Evolutionary conservation across 2,329 filamentous ascomycete species (phyloP).

Genomic region (Monosporascus sp.): DNA sequence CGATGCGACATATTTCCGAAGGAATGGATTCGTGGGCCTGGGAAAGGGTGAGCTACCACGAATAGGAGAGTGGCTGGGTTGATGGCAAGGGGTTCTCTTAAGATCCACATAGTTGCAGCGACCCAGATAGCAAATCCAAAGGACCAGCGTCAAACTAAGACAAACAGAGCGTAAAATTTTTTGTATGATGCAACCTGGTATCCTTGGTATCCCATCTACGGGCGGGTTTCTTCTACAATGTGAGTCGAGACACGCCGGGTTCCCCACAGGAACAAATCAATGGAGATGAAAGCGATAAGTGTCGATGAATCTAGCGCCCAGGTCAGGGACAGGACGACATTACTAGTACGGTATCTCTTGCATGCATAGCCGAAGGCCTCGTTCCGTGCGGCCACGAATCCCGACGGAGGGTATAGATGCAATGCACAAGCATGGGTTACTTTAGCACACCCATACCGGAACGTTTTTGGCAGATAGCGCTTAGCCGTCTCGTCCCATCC

Average conservation of each 20-base stretch:
- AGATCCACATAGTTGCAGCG: neutral
- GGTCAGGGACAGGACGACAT: conserved; percentile 1
- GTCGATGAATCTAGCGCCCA: neutral
- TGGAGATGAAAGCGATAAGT: neutral
- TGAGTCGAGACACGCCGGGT: neutral
- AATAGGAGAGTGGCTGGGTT: neutral
- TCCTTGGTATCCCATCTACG: neutral
- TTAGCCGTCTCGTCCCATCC: no score
- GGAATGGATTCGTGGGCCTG: neutral
- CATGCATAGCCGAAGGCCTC: conserved; percentile 28
- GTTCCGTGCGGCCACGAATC: conserved; percentile 27
- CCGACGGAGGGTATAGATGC: conserved; percentile 24
- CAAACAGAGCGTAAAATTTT: no score
- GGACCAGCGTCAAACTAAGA: neutral
- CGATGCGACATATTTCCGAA: conserved; percentile 17
- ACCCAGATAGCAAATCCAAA: neutral
- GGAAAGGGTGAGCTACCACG: neutral
- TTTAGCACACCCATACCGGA: conserved; percentile 6
- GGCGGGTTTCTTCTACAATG: neutral
- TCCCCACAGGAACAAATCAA: neutral
- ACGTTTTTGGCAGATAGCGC: conserved; percentile 15
- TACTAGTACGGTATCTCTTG: conserved; percentile 15
- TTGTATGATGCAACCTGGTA: neutral
- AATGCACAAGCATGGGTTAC: conserved; percentile 23
- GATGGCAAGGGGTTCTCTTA: neutral